Conservation (phyloP, 768 basidiomycete species). For the Lactarius sp. region DNA sequence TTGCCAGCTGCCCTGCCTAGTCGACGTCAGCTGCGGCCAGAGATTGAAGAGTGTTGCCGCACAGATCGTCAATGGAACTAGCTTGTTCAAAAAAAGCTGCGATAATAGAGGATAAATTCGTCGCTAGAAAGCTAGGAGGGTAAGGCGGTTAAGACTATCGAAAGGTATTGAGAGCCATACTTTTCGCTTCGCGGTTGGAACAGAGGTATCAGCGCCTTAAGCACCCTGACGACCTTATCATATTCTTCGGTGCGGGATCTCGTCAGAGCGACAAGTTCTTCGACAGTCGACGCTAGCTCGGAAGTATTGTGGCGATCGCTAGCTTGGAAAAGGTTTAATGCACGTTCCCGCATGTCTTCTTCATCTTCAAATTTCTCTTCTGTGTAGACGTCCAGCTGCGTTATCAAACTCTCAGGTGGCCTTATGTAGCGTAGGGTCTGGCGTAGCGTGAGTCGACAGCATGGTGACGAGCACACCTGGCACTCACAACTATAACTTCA, state of each 20-base stretch:
- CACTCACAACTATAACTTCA: conserved; percentile 75
- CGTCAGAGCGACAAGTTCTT: conserved; percentile 56
- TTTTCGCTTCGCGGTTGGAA: conserved; percentile 55
- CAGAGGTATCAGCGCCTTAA: conserved; percentile 51
- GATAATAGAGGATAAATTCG: background rate
- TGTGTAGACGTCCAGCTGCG: conserved; percentile 72
- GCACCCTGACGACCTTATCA: conserved; percentile 53
- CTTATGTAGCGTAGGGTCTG: conserved; percentile 71
- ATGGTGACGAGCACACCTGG: background rate
- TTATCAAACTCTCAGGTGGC: conserved; percentile 74
- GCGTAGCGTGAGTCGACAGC: background rate
- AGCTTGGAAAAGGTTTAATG: conserved; percentile 36
- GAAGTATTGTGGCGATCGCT: conserved; percentile 32
- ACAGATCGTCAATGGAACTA: conserved; percentile 13
- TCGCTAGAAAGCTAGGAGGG: background rate
- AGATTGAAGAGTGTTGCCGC: background rate
- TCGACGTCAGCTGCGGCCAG: conserved; percentile 6
- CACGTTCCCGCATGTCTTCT: conserved; percentile 71
- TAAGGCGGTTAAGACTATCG: background rate
- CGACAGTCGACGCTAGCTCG: conserved; percentile 51
- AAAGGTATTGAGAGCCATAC: conserved; percentile 34
- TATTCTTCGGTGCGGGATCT: conserved; percentile 60
- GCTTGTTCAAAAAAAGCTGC: conserved; percentile 17
- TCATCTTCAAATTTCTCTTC: conserved; percentile 92
- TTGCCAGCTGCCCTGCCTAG: conserved; percentile 65